Conservation (phyloP, 202 grass and related monocot genomes). For the Digitaria exilis region DNA sequence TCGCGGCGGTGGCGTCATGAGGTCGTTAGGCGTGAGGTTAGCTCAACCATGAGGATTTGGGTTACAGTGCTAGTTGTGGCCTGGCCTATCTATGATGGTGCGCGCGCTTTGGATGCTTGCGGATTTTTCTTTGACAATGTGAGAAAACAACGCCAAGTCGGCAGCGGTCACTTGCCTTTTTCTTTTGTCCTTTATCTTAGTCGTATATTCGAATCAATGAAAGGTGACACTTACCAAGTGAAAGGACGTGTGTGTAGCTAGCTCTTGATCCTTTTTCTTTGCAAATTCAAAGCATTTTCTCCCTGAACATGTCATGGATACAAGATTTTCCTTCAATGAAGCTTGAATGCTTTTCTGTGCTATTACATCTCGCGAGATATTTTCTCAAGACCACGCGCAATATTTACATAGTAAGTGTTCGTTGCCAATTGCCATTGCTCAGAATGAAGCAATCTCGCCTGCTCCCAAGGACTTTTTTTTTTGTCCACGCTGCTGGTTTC, state of each 20-base stretch:
- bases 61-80: background rate
- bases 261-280: background rate
- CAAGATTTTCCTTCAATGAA: background rate
- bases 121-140: constrained; percentile 14
- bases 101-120: constrained; percentile 45
- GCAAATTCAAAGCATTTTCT: background rate
- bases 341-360: too few species aligned
- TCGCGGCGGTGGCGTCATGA: constrained; percentile 22
- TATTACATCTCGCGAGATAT: background rate
- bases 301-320: background rate
- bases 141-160: constrained; percentile 18
- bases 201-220: background rate
- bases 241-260: background rate
- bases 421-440: background rate
- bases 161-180: background rate
- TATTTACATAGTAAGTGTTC: constrained; percentile 16
- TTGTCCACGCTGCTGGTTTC: background rate
- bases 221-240: background rate
- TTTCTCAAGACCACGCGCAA: background rate
- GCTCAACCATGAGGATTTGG: background rate
- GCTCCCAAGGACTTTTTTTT: background rate
- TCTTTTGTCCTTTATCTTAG: background rate
- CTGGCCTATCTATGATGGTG: background rate
- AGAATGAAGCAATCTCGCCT: constrained; percentile 16
- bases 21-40: constrained; percentile 1